These are phyloP conservation scores for Knoxdaviesia proteae DNA, from an alignment of 2,329 filamentous ascomycete genomes.

Conservation along the genomic window DNA sequence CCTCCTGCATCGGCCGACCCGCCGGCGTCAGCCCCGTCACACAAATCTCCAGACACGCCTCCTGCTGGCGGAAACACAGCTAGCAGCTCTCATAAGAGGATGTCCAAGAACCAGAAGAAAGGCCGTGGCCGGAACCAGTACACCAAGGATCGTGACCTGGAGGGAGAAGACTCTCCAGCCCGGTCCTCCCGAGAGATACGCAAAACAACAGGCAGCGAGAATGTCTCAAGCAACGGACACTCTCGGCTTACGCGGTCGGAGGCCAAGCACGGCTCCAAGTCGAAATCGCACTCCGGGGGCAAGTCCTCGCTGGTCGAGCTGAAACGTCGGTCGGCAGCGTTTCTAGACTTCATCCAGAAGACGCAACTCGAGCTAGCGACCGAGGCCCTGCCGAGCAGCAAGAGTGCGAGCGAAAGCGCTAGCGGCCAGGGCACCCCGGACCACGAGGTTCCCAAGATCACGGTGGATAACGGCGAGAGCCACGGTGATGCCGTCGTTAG, in stretches of 20 bases:
- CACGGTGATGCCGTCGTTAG: constrained; percentile 2
- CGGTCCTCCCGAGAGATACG: constrained; percentile 29
- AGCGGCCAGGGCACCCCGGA: constrained; percentile 14
- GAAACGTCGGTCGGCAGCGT: constrained; percentile 62
- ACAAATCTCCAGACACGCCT: constrained; percentile 8
- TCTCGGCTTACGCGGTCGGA: constrained; percentile 18
- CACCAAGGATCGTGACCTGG: constrained; percentile 49
- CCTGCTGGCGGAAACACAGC: constrained; percentile 8
- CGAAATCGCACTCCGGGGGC: constrained; percentile 30
- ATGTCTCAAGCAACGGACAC: constrained; percentile 12
- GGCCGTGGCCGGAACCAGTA: constrained; percentile 64
- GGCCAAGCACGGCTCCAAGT: constrained; percentile 31
- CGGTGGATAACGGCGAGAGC: constrained; percentile 3
- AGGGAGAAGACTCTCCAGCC: constrained; percentile 34
- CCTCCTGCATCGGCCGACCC: too few relatives aligned
- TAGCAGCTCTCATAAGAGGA: constrained; percentile 33
- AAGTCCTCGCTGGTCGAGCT: constrained; percentile 76
- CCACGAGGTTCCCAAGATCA: constrained; percentile 5
- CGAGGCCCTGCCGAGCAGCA: constrained; percentile 21
- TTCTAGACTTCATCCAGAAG: constrained; percentile 75
- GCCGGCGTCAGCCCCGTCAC: constrained; percentile 7
- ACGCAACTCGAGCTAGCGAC: constrained; percentile 74
- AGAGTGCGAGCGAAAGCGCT: constrained; percentile 12
- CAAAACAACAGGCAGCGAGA: constrained; percentile 13
- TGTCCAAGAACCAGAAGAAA: constrained; percentile 39